These are phyloP conservation scores for Gossypium aridum DNA, from an alignment of 441 rosid genomes.

Conservation along the genomic window DNA sequence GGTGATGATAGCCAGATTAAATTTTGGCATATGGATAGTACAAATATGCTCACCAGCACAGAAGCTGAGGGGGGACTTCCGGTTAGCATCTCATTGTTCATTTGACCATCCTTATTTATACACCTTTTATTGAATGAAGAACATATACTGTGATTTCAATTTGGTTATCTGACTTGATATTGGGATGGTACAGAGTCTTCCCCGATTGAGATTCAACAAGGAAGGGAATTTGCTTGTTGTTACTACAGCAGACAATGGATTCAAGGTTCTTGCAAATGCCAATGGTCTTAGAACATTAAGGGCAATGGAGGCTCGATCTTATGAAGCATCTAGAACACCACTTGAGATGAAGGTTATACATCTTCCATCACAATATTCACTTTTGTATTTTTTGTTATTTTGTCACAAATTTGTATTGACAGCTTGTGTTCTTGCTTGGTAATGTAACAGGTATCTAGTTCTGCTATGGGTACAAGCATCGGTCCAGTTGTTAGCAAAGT, in stretches of 20 bases:
- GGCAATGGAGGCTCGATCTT: constrained; percentile 26
- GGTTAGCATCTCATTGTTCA: constrained; percentile 20
- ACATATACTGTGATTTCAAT: constrained; percentile 7
- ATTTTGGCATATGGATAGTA: constrained; percentile 32
- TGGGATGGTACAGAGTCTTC: constrained; percentile 29
- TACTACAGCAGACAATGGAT: constrained; percentile 37
- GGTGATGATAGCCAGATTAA: constrained; percentile 26
- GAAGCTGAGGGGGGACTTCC: constrained; percentile 37
- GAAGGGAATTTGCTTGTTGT: constrained; percentile 42
- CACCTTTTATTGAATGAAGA: neutral
- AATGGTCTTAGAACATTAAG: constrained; percentile 30
- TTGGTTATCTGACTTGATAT: constrained; percentile 13
- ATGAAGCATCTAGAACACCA: constrained; percentile 28
- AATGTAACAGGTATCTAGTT: constrained; percentile 33
- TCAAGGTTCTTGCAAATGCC: constrained; percentile 37
- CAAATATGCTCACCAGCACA: constrained; percentile 18
- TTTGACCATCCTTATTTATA: neutral
- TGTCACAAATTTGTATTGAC: neutral
- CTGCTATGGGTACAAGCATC: constrained; percentile 34
- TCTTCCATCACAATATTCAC: neutral
- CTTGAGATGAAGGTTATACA: constrained; percentile 44
- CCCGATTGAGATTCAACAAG: constrained; percentile 43
- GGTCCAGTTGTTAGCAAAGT: constrained; percentile 45
- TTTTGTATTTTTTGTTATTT: neutral
- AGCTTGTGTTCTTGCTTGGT: constrained; percentile 1